These are phyloP conservation scores for Xanthoparmelia taractica DNA, from an alignment of 495 filamentous ascomycete genomes.

Conservation along the genomic window DNA sequence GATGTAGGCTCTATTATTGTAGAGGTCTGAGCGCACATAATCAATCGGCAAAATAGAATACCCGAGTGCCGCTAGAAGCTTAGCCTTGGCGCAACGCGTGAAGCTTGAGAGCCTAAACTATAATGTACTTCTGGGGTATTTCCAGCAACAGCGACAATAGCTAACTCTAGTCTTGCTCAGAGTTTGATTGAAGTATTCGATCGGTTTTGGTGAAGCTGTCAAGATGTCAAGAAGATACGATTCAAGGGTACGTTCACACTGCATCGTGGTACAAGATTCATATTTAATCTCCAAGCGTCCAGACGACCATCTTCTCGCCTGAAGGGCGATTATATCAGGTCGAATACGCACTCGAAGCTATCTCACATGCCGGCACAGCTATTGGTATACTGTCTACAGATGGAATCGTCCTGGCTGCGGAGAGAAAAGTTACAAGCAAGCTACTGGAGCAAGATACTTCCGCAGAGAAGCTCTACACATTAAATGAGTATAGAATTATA, in stretches of 20 bases:
- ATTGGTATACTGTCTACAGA: slow-evolving; percentile 94
- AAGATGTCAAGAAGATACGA: slow-evolving; percentile 97
- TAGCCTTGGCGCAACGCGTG: slow-evolving; percentile 9
- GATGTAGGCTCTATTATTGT: too few relatives aligned
- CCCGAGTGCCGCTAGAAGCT: not conserved
- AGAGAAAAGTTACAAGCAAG: slow-evolving; percentile 99
- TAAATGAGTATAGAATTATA: slow-evolving; percentile 75
- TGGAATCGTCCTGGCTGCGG: slow-evolving; percentile 97
- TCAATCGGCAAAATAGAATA: not conserved
- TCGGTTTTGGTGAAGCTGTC: not conserved
- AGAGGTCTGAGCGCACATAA: slow-evolving; percentile 1
- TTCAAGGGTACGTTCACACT: slow-evolving; percentile 64
- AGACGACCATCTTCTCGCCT: slow-evolving; percentile 99
- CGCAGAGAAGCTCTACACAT: slow-evolving; percentile 97
- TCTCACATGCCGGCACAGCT: slow-evolving; percentile 95
- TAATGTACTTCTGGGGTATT: not conserved
- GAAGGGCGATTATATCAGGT: slow-evolving; percentile 98
- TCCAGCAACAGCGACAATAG: not conserved
- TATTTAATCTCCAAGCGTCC: slow-evolving; percentile 39
- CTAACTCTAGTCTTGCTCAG: not conserved
- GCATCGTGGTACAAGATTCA: slow-evolving; percentile 22
- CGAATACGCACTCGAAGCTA: slow-evolving; percentile 97
- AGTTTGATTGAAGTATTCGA: not conserved
- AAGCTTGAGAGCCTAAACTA: slow-evolving; percentile 18
- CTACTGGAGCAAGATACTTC: slow-evolving; percentile 98